phyloP scores from a whole-genome alignment of 148 eudicot genomes.

The Cornus suecica region DNA sequence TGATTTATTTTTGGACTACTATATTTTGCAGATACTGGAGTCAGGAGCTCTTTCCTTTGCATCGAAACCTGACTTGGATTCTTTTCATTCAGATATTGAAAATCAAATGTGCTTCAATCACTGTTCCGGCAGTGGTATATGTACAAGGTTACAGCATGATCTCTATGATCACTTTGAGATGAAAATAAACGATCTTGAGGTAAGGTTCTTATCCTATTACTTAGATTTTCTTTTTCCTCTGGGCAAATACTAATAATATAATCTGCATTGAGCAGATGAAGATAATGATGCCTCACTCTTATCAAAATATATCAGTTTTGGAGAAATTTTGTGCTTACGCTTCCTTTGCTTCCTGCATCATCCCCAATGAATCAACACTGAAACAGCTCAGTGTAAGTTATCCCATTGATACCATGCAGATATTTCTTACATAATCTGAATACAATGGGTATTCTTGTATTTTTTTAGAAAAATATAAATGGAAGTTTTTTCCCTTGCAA shows the following conservation, averaged over 20 bases:
- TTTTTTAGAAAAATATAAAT: neutral
- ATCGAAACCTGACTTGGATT: constrained; percentile 32
- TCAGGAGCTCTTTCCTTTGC: constrained; percentile 39
- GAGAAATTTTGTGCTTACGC: constrained; percentile 61
- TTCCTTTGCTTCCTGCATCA: constrained; percentile 51
- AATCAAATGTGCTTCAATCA: constrained; percentile 16
- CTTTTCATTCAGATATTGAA: constrained; percentile 27
- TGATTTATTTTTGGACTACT: neutral
- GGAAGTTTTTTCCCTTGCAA: too few relatives aligned
- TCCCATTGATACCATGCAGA: neutral
- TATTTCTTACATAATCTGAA: too few relatives aligned
- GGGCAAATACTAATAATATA: constrained; percentile 3
- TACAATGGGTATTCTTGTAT: neutral
- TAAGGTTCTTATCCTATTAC: constrained; percentile 20
- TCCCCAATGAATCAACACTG: constrained; percentile 61
- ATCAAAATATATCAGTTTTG: constrained; percentile 40
- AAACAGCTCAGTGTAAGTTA: constrained; percentile 59
- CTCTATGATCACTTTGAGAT: constrained; percentile 64
- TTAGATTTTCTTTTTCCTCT: neutral
- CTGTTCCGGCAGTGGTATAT: constrained; percentile 21
- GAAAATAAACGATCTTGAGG: constrained; percentile 59
- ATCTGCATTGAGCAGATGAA: constrained; percentile 45
- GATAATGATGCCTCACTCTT: constrained; percentile 32
- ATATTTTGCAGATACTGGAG: constrained; percentile 52
- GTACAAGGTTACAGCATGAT: constrained; percentile 34